phyloP scores from a whole-genome alignment of 1,284 basidiomycete genomes.

The Ceratobasidium sp. region DNA sequence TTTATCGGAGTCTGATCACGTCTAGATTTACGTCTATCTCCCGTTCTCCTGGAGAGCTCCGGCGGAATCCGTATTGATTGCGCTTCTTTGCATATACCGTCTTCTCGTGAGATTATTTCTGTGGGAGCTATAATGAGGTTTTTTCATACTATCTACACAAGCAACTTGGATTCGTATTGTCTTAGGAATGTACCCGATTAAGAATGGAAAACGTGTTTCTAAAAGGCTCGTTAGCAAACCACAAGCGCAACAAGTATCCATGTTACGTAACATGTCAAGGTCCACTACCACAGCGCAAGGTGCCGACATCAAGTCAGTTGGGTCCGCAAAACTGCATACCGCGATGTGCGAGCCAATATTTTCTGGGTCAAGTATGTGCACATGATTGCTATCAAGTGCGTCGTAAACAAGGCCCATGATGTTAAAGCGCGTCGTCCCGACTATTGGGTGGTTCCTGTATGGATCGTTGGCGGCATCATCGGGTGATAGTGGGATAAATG shows the following conservation, averaged over 20 bases:
- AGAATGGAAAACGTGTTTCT: neutral
- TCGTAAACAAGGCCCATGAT: slow-evolving; percentile 1
- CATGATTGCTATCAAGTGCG: neutral
- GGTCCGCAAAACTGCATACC: neutral
- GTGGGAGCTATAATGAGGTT: too few relatives aligned
- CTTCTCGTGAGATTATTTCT: neutral
- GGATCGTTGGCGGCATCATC: neutral
- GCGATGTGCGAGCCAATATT: neutral
- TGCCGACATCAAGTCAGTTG: neutral
- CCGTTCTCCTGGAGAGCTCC: neutral
- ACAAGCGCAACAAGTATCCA: neutral
- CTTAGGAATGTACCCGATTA: neutral
- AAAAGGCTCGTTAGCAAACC: neutral
- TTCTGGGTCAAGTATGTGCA: neutral
- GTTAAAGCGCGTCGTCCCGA: neutral
- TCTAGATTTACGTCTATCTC: neutral
- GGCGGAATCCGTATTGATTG: neutral
- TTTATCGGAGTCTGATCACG: neutral
- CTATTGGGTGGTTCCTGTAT: neutral
- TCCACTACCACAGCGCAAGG: neutral
- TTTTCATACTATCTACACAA: neutral
- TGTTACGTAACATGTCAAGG: neutral
- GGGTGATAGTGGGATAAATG: neutral
- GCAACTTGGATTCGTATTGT: too few relatives aligned
- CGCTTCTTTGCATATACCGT: neutral